Evolutionary conservation across 192 early-diverging fungal genomes (phyloP), one percentile per base, ranked within the genome.

Genomic region (Bifiguratus adelaidae): DNA sequence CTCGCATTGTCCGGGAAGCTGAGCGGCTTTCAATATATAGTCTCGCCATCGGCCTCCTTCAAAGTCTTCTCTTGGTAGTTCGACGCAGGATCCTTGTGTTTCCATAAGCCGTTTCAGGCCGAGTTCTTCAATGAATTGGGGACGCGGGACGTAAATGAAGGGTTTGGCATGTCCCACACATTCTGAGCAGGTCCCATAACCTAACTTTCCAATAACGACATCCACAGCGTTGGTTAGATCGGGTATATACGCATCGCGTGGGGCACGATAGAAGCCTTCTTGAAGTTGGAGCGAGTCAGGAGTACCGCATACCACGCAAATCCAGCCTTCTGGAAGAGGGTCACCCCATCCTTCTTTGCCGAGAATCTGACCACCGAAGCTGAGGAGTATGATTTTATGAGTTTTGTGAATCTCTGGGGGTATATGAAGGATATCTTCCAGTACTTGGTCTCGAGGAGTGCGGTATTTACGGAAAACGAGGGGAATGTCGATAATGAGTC

Each of bases 161-260:
- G 78, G 71, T 8, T 60, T 74, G 6, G 48, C 37, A 35, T 76
- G 74, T n/a, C 67, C 71, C 16, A 76, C 76, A 48, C 74, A 76
- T 55, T 80, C 78, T 7, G 68, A 70, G 32, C 78, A 80, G 0
- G 78, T 77, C 21, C 78, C 78, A 52, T 77, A 80, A 13, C 78
- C 78, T 35, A 80, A 41, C 58, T 80, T 80, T 1, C 78, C 78
- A 28, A 80, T 64, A 21, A 80, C 61, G 29, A 73, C 74, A 42
- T 78, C 76, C 0, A 65, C 69, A 11, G 74, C 74, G 43, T 71
- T 63, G 11, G 73, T 76, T 6, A 80, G 38, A 46, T 80, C 78
- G 12, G 78, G 78, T 1, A 80, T 68, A 42, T 78, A 80, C 1
- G 70, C 75, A 41, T 74, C 70, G 27, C 60, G 60, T 3, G 73